These are phyloP conservation scores for Exidia glandulosa DNA, from an alignment of 768 basidiomycete species.

Conservation along the genomic window DNA sequence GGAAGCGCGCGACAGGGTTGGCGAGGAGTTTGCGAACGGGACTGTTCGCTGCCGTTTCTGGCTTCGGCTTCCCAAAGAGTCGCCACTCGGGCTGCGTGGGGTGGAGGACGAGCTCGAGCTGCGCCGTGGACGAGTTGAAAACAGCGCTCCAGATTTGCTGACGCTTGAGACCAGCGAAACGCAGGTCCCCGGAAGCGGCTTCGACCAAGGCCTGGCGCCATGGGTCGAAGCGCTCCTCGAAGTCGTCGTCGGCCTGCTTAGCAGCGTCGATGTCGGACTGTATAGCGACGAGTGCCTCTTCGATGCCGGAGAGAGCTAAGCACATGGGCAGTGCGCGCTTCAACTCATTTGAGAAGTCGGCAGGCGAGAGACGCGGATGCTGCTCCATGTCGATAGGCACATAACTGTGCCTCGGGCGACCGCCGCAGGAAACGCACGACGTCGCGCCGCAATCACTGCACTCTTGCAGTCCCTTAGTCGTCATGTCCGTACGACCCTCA, in stretches of 20 bases:
- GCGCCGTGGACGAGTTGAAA: slow-evolving; percentile 61
- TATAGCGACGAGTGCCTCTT: slow-evolving; percentile 34
- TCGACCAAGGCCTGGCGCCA: slow-evolving; percentile 62
- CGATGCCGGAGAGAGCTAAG: slow-evolving; percentile 37
- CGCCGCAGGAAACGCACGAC: slow-evolving; percentile 78
- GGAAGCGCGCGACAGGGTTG: slow-evolving; percentile 66
- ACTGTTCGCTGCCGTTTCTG: slow-evolving; percentile 62
- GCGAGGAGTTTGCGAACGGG: slow-evolving; percentile 64
- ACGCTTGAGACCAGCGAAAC: slow-evolving; percentile 76
- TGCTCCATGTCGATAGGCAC: slow-evolving; percentile 37
- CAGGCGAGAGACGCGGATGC: slow-evolving; percentile 56
- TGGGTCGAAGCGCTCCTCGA: slow-evolving; percentile 43
- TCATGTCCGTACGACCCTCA: slow-evolving; percentile 76
- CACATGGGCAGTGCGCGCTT: slow-evolving; percentile 85
- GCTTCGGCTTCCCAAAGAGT: slow-evolving; percentile 60
- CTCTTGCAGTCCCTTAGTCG: slow-evolving; percentile 48
- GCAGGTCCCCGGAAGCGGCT: slow-evolving; percentile 51
- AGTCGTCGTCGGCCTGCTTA: slow-evolving; percentile 32
- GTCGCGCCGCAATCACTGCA: slow-evolving; percentile 72
- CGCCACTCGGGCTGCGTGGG: slow-evolving; percentile 78
- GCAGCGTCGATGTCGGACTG: slow-evolving; percentile 40
- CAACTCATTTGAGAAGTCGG: slow-evolving; percentile 61
- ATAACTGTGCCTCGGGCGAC: slow-evolving; percentile 81
- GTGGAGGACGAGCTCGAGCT: slow-evolving; percentile 67
- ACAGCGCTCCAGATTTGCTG: slow-evolving; percentile 80